Evolutionary conservation across 768 basidiomycete genomes (phyloP).

Genomic region (Pulveroboletus frians): DNA sequence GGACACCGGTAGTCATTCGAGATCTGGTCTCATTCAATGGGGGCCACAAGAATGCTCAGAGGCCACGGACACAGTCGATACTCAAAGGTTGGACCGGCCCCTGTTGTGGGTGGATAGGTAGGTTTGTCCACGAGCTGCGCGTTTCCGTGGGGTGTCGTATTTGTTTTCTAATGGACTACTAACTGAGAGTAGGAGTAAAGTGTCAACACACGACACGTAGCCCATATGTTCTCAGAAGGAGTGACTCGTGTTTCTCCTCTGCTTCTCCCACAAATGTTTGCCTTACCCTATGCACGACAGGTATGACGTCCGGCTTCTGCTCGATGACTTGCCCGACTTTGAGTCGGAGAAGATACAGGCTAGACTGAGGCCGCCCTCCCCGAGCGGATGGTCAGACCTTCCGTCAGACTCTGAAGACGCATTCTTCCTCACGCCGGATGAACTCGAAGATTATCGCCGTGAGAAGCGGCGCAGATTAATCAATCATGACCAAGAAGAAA

Average conservation of each 20-base stretch:
- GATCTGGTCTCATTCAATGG: constrained; percentile 36
- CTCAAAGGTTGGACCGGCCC: neutral
- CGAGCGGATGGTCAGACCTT: constrained; percentile 76
- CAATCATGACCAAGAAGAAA: constrained; percentile 55
- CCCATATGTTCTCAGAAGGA: constrained; percentile 1
- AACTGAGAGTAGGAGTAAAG: constrained; percentile 8
- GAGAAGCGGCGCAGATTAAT: constrained; percentile 64
- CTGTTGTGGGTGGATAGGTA: constrained; percentile 82
- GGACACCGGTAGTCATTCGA: constrained; percentile 9
- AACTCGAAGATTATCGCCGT: constrained; percentile 59
- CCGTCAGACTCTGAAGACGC: constrained; percentile 84
- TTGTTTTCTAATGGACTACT: neutral
- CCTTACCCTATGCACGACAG: constrained; percentile 38
- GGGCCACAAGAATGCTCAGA: constrained; percentile 13
- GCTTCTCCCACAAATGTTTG: constrained; percentile 5
- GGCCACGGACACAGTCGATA: constrained; percentile 1
- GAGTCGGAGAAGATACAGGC: neutral
- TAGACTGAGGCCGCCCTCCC: constrained; percentile 36
- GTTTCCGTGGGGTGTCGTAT: constrained; percentile 7
- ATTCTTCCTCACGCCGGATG: constrained; percentile 69
- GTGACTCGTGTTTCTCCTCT: constrained; percentile 17
- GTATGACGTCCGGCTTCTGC: constrained; percentile 74
- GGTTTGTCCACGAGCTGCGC: constrained; percentile 32
- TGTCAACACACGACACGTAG: constrained; percentile 2
- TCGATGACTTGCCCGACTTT: constrained; percentile 43